Evolutionary conservation across 2,329 filamentous ascomycete genomes (phyloP).

Genomic region (Colletotrichum limetticola): DNA sequence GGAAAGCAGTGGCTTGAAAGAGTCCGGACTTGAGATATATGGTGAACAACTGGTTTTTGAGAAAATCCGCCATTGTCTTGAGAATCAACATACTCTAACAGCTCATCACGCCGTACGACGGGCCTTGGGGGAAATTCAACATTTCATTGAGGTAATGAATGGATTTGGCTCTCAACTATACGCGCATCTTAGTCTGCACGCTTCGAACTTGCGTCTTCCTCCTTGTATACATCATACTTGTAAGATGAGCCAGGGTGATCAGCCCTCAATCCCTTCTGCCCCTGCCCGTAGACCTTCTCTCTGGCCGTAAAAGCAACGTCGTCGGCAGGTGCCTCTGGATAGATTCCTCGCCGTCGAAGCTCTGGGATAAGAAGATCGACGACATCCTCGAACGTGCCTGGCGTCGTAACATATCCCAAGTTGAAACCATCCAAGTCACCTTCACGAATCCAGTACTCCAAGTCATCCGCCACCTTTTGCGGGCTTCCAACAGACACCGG

Average conservation of each 20-base stretch:
- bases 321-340: slow-evolving; percentile 41
- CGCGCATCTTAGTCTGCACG: background rate
- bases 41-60: too few relatives aligned
- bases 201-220: slow-evolving; percentile 49
- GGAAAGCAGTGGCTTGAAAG: too few relatives aligned
- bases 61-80: too few relatives aligned
- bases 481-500: slow-evolving; percentile 50
- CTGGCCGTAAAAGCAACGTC: slow-evolving; percentile 59
- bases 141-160: too few relatives aligned
- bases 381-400: slow-evolving; percentile 48
- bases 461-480: slow-evolving; percentile 54
- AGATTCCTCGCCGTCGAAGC: slow-evolving; percentile 42
- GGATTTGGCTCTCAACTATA: background rate
- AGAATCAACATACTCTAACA: too few relatives aligned
- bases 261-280: slow-evolving; percentile 63
- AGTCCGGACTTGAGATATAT: too few relatives aligned
- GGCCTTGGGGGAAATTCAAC: too few relatives aligned
- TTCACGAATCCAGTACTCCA: slow-evolving; percentile 56
- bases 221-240: slow-evolving; percentile 71
- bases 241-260: slow-evolving; percentile 70
- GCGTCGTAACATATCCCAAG: slow-evolving; percentile 54
- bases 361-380: slow-evolving; percentile 46
- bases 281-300: slow-evolving; percentile 71
- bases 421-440: slow-evolving; percentile 55
- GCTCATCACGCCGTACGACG: too few relatives aligned